Conservation (phyloP, 441 rosid species). For the Macaranga tanarius region DNA sequence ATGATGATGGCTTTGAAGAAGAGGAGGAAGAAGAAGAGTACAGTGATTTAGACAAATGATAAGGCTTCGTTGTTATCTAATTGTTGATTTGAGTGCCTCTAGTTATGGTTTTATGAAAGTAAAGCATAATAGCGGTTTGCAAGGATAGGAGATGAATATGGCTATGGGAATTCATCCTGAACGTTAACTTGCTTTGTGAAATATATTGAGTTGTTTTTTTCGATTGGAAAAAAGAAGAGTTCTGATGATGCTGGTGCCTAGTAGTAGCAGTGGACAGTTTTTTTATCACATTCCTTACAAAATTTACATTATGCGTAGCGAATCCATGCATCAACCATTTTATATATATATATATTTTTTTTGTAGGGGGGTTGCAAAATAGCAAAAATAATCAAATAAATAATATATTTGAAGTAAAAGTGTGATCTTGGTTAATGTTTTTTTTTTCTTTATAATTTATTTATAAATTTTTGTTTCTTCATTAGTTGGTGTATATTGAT, state of each 20-base stretch:
- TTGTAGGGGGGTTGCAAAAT: too few relatives aligned
- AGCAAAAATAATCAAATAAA: too few relatives aligned
- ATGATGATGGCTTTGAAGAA: conserved; percentile 37
- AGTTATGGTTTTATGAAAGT: background rate
- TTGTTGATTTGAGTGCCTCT: background rate
- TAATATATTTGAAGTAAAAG: too few relatives aligned
- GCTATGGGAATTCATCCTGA: background rate
- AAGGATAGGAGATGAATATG: background rate
- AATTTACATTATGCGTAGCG: too few relatives aligned
- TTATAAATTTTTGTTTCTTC: too few relatives aligned
- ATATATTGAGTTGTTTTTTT: background rate
- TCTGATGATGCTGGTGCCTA: background rate
- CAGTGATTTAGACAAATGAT: conserved; percentile 9
- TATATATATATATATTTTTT: too few relatives aligned
- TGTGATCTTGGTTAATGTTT: too few relatives aligned
- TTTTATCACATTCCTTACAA: too few relatives aligned
- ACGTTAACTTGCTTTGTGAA: conserved; percentile 3
- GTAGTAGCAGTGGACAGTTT: too few relatives aligned
- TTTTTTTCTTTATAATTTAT: too few relatives aligned
- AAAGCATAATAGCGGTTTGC: background rate
- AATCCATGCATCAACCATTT: too few relatives aligned
- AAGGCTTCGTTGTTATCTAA: background rate
- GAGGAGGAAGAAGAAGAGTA: conserved; percentile 31
- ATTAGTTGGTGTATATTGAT: too few relatives aligned
- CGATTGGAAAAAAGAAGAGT: background rate